Conservation (phyloP, 495 filamentous ascomycete genomes). For the Hypoxylon subgilvum region DNA sequence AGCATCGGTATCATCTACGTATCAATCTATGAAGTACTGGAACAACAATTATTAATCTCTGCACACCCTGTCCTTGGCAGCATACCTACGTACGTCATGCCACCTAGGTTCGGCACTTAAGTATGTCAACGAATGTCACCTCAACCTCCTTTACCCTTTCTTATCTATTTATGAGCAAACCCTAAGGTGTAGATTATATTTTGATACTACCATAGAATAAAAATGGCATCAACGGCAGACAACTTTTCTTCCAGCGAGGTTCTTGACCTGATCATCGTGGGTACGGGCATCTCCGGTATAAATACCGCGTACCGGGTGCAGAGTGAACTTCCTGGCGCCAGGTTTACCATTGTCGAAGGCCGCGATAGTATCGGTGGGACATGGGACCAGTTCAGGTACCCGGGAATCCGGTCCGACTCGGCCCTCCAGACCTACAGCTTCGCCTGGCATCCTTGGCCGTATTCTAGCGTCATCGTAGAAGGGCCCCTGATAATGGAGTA, state of each 20-base stretch:
- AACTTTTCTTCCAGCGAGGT: constrained; percentile 1
- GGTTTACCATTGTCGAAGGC: constrained; percentile 67
- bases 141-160: too few relatives aligned
- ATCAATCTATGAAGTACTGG: too few relatives aligned
- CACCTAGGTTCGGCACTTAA: too few relatives aligned
- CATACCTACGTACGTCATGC: too few relatives aligned
- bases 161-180: too few relatives aligned
- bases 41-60: too few relatives aligned
- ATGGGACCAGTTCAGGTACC: constrained; percentile 76
- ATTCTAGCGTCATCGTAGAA: constrained; percentile 63
- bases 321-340: constrained; percentile 59
- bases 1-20: too few relatives aligned
- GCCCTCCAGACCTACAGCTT: constrained; percentile 73
- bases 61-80: too few relatives aligned
- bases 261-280: constrained; percentile 70
- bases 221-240: constrained; percentile 8
- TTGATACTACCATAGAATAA: not conserved
- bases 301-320: constrained; percentile 76
- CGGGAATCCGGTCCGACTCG: constrained; percentile 71
- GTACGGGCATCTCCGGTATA: constrained; percentile 78
- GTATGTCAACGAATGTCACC: too few relatives aligned
- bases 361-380: constrained; percentile 69
- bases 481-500: constrained; percentile 67
- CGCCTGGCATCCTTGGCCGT: constrained; percentile 65
- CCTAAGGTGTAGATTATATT: not conserved